Base-by-base conservation (phyloP, 345 rosid species). In the Tarenaya hassleriana region DNA sequence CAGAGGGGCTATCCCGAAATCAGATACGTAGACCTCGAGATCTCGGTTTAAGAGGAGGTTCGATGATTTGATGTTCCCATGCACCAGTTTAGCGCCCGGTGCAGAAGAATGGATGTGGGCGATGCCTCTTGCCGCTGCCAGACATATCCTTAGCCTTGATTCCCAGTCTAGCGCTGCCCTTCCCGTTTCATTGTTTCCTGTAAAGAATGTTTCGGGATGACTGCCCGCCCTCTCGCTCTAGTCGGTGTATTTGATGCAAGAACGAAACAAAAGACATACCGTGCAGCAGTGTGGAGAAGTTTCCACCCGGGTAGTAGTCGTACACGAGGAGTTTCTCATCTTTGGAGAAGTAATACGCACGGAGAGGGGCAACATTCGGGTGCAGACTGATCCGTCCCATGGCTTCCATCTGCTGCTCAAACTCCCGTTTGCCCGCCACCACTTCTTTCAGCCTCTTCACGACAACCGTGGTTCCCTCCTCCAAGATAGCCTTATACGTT, bases 271-370 rank as follows among this genome's bases (percentile, higher is more conserved):
- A 59, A 48, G 19, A 53, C 52, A 50, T 82, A 85, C 97, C 95
- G 12, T 85, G 97, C 69, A 88, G 73, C 43, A 79, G 70, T 41
- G 66, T 21, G 29, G 79, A 78, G 68, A 88, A 73, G 69, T 79
- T 88, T 5, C 92, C 97, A 10, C 73, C 80, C 24, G 78, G 57
- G 48, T 70, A 69, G 66, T 72, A 75, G 71, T 92, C 94, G 66
- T 83, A 81, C 33, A 88, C 94, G 31, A 92, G 79, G 57, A 92
- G 78, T 66, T 87, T 92, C 83, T 84, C 98, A 31, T 92, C 98
- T 77, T 87, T 92, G 2, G 94, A 84, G 66, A 67, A 87, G 76
- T 92, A 92, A 66, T 83, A 92, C 33, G 96, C 98, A 16, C 95
- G 95, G 49, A 84, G 91, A 41, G 98, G 84, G 52, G 81, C 67